Base-by-base conservation (phyloP, 345 rosid genomes). In the Corchorus capsularis region DNA sequence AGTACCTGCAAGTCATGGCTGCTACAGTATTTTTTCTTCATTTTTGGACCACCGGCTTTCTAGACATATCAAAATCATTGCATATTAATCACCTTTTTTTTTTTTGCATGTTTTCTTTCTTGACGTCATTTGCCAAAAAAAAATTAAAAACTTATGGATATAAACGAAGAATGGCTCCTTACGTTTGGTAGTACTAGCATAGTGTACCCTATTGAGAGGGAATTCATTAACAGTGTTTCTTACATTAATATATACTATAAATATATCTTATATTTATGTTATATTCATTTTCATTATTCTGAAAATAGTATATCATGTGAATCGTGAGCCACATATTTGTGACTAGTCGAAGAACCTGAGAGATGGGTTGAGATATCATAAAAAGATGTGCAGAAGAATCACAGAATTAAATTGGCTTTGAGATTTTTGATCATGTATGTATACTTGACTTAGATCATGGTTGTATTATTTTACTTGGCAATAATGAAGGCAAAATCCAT, bases 291-390 rank as follows among this genome's bases (percentile, higher is more conserved):
- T 27, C 27, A 27, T 27, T 27, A 27, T 27, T 27, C 27, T 27
- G 1, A 27, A 27, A 27, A 27, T 27, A 27, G 27, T 27, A 27
- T 27, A 27, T 27, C n/a, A 27, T 27, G 27, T 27, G 27, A 27
- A 27, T 1, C 27, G 27, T 27, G 27, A 27, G 27, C 59, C 73
- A 50, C 59, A 8, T 34, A 6, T 47, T 68, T 27, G 52, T 50
- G 59, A 69, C 72, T 15, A 50, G 43, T 50, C 73, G 3, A 69
- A 8, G 60, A 69, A 69, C 16, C 72, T 47, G 15, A 49, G 56
- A 68, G 12, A 49, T 50, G 43, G 27, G 20, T 69, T 69, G 22
- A 69, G 72, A 32, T 69, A 69, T 34, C 45, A 32, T 7, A 1
- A 34, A 50, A 50, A 32, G 27, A 52, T 69, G 45, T 9, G 57